Conservation (phyloP, 768 basidiomycete genomes). For the Omphalotus guepiniiformis region DNA sequence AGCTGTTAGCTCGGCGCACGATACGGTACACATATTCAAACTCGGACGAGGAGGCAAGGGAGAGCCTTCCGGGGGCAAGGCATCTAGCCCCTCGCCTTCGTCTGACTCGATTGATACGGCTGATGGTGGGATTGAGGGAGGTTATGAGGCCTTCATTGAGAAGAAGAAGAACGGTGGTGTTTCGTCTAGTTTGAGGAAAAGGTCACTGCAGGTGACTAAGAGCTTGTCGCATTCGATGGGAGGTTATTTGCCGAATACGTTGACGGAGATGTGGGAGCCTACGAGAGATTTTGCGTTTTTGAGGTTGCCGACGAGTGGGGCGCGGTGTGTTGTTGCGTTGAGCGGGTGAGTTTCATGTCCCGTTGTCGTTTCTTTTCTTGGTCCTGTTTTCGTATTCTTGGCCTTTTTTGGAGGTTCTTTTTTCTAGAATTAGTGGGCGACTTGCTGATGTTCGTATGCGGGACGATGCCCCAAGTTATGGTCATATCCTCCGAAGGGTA, state of each 20-base stretch:
- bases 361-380: not conserved
- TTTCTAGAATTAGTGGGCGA: too few species aligned
- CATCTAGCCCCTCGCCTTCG: slow-evolving; percentile 45
- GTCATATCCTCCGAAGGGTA: slow-evolving; percentile 94
- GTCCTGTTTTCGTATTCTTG: not conserved
- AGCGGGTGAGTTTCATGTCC: slow-evolving; percentile 61
- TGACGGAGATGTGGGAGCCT: slow-evolving; percentile 98
- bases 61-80: slow-evolving; percentile 15
- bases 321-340: slow-evolving; percentile 83
- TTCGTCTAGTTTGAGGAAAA: slow-evolving; percentile 43
- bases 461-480: slow-evolving; percentile 96
- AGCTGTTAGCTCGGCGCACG: slow-evolving; percentile 87
- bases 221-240: slow-evolving; percentile 75
- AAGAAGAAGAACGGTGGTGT: slow-evolving; percentile 58
- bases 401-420: not conserved
- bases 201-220: slow-evolving; percentile 73
- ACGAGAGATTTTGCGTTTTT: slow-evolving; percentile 91
- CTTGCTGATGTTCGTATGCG: too few species aligned
- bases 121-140: slow-evolving; percentile 61
- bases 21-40: slow-evolving; percentile 96
- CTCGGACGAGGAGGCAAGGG: slow-evolving; percentile 34
- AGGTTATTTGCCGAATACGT: slow-evolving; percentile 79
- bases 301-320: slow-evolving; percentile 73
- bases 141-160: slow-evolving; percentile 85
- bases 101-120: slow-evolving; percentile 62